phyloP scores from a whole-genome alignment of 768 basidiomycete genomes.

The Serendipita sp. region DNA sequence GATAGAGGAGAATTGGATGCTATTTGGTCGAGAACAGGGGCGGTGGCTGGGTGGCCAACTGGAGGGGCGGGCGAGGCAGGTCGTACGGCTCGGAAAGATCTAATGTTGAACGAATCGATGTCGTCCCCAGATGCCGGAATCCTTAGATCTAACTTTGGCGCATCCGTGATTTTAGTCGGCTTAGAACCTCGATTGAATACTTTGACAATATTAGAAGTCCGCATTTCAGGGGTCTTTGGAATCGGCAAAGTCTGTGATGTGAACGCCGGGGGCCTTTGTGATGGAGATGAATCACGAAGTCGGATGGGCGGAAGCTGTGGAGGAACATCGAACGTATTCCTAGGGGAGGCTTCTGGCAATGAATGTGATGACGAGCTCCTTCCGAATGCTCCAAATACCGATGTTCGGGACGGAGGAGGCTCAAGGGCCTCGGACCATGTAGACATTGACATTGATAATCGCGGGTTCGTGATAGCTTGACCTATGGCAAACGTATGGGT shows the following conservation, averaged over 20 bases:
- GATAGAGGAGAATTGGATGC: slow-evolving; percentile 12
- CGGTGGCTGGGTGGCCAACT: background rate
- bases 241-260: slow-evolving; percentile 1
- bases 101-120: slow-evolving; percentile 48
- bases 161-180: background rate
- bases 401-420: background rate
- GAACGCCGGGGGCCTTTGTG: background rate
- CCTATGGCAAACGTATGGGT: background rate
- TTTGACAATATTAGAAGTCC: background rate
- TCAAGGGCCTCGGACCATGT: background rate
- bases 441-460: background rate
- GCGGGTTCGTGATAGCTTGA: background rate
- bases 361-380: background rate
- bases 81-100: slow-evolving; percentile 54
- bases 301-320: slow-evolving; percentile 1
- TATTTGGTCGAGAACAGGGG: slow-evolving; percentile 7
- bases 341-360: background rate
- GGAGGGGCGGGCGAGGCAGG: slow-evolving; percentile 24
- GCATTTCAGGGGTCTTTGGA: slow-evolving; percentile 1
- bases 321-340: background rate
- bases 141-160: background rate
- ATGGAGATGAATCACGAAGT: background rate
- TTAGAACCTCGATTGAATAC: slow-evolving; percentile 1
- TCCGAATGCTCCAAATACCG: slow-evolving; percentile 1
- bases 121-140: background rate